A percentile compares a stretch with the other conserved stretches of the same genome.
These are phyloP conservation scores for Suillus bovinus DNA, from an alignment of 768 basidiomycete genomes.

Conservation along the genomic window DNA sequence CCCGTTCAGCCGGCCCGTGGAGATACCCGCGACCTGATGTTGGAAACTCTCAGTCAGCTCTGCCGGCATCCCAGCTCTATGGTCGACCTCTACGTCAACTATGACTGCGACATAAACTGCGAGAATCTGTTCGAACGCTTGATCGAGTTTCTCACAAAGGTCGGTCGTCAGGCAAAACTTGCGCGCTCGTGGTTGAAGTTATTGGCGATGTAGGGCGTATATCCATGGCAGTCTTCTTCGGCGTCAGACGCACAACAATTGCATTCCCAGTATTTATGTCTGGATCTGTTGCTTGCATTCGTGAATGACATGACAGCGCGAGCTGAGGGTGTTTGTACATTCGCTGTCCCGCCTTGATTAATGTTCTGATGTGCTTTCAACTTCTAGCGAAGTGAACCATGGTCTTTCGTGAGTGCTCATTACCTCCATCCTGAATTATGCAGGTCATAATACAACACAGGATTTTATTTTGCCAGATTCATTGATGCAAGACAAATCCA, in stretches of 20 bases:
- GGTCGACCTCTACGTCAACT: conserved; percentile 95
- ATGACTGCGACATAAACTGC: conserved; percentile 95
- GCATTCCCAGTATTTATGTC: conserved; percentile 80
- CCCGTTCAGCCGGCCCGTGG: conserved; percentile 77
- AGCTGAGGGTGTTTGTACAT: conserved; percentile 43
- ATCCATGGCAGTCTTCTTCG: conserved; percentile 63
- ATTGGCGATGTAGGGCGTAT: conserved; percentile 62
- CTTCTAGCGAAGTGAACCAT: conserved; percentile 46
- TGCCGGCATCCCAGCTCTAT: conserved; percentile 87
- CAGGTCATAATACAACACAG: conserved; percentile 34
- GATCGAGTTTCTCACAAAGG: conserved; percentile 86
- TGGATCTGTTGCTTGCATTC: conserved; percentile 85
- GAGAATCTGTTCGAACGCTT: conserved; percentile 94
- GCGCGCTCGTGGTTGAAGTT: conserved; percentile 8
- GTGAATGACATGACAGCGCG: conserved; percentile 87
- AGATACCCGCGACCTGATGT: conserved; percentile 84
- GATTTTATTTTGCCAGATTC: conserved; percentile 54
- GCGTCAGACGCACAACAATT: conserved; percentile 65
- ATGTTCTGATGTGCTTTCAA: conserved; percentile 11
- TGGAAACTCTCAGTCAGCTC: conserved; percentile 84
- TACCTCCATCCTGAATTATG: not conserved
- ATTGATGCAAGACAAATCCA: conserved; percentile 70
- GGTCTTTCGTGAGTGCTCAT: conserved; percentile 58
- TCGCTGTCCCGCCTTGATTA: conserved; percentile 1
- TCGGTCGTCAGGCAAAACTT: conserved; percentile 31